Evolutionary conservation across 2,329 filamentous ascomycete genomes (phyloP), one percentile per base, ranked within the genome.

Genomic region (Penicillium vulpinum): DNA sequence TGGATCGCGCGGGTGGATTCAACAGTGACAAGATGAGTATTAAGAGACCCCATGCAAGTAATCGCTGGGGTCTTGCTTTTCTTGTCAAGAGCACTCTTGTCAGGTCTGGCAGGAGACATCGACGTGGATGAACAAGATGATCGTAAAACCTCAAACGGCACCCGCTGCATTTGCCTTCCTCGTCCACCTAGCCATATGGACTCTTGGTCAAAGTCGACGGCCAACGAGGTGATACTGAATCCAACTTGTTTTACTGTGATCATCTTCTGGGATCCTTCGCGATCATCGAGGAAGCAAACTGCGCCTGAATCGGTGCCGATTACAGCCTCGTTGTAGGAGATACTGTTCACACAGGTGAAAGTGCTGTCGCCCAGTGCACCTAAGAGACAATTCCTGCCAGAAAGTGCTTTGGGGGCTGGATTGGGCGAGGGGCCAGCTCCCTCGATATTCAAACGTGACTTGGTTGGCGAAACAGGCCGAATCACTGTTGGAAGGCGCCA

Each of bases 281-380:
- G 84, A 63, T 96, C 90, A 61, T 97, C 89, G 31, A 97, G 80
- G 29, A 96, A 79, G 73, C 93, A 97, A n/a, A 99, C 80, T 68
- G 95, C 89, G 28, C 94, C 94, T 57, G 86, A 85, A 68, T 97
- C 92, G 4, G 93, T 90, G 75, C 91, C 94, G 40, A 97, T 80
- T 39, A 97, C 83, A 18, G 92, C 88, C 66, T 87, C 89, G 40
- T 83, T 83, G 35, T 90, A 85, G 36, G 89, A 87, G 33, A 96
- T 83, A 16, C 85, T 80, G 16, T 87, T 84, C 5, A 91, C 86
- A 61, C 89, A 91, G 18, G 87, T 91, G 68, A 99, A 97, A 0
- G 87, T 93, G 8, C 87, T 86, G 59, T 97, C 93, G 5, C 92
- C 83, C 58, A 99, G 78, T 13, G 85, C 81, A 0, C 92, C 92